A percentile compares a stretch with the other conserved stretches of the same genome.
Evolutionary conservation across 345 rosid genomes (phyloP).

Genomic region (Eucalyptus cloeziana): DNA sequence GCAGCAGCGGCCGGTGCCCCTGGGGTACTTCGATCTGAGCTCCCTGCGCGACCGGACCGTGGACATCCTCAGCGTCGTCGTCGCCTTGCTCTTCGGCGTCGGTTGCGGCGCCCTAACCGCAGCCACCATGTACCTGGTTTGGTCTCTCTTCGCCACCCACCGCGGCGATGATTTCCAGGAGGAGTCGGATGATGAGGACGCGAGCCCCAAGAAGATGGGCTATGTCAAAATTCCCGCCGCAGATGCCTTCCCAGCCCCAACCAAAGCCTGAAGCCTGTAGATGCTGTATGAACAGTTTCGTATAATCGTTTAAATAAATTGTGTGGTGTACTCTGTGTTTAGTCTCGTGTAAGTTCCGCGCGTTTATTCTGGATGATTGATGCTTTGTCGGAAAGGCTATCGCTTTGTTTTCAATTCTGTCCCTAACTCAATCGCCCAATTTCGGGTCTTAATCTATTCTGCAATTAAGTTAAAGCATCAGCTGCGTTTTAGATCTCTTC

Average conservation of each 20-base stretch:
- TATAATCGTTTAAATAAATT: neutral
- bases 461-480: neutral
- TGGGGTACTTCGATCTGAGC: conserved; percentile 27
- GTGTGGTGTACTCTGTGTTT: neutral
- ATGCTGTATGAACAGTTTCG: neutral
- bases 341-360: neutral
- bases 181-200: conserved; percentile 21
- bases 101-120: conserved; percentile 96
- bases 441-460: neutral
- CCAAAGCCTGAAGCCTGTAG: neutral
- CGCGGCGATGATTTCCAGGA: conserved; percentile 26
- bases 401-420: neutral
- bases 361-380: neutral
- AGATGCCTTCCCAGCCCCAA: neutral
- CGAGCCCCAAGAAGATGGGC: conserved; percentile 60
- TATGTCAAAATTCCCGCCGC: conserved; percentile 56
- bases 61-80: conserved; percentile 84
- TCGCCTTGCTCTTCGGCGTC: conserved; percentile 79
- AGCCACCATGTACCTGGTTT: conserved; percentile 73
- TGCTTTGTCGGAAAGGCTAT: neutral
- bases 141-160: conserved; percentile 51
- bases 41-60: conserved; percentile 71
- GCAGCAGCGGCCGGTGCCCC: neutral
- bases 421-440: neutral
- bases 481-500: neutral